Base-by-base conservation (phyloP, 1,284 basidiomycete genomes). In the Heterobasidion irregulare region DNA sequence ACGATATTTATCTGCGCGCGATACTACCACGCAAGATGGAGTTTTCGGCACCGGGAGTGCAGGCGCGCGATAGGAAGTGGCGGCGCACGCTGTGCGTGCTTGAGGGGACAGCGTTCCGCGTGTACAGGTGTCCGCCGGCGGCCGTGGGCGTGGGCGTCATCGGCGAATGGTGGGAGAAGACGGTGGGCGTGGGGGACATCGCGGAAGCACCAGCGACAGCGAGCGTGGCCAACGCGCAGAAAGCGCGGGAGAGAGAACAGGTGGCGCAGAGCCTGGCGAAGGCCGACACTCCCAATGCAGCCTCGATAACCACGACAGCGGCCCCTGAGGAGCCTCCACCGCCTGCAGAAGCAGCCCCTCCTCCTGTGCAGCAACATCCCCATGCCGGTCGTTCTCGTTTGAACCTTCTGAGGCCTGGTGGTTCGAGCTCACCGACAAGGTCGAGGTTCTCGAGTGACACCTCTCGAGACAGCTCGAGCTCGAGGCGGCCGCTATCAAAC, bases 21-120 rank as follows among this genome's bases (percentile, higher is more conserved):
- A 81, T 88, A 58, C 80, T 99, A 73, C 89, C 90, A 5, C 83
- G 92, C 53, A 99, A 99, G 78, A 84, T 96, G 86, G 96, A 99
- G 75, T 98, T 99, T 67, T 75, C 72, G 1, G 74, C 80, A 13
- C 92, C 94, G 0, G 92, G 93, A 8, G 76, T 93, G 2, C 92
- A 96, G 67, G 86, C 94, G 15, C 83, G 79, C 65, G 94, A 98
- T 66, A 79, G 97, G 41, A 92, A 92, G 65, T 99, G 96, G 96
- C 83, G 88, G 61, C 78, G 90, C 53, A 83, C 88, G 58, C 82
- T 96, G 64, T 92, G 94, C 68, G 92, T 97, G 60, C 72, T 99
- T 45, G 93, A 98, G 66, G 97, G 96, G 44, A 99, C 96, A 6
- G 78, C 79, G 60, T 84, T 99, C 65, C 80, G 82, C 58, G 78